Evolutionary conservation across 1,284 basidiomycete species (phyloP).

Genomic region (Trametes pubescens): DNA sequence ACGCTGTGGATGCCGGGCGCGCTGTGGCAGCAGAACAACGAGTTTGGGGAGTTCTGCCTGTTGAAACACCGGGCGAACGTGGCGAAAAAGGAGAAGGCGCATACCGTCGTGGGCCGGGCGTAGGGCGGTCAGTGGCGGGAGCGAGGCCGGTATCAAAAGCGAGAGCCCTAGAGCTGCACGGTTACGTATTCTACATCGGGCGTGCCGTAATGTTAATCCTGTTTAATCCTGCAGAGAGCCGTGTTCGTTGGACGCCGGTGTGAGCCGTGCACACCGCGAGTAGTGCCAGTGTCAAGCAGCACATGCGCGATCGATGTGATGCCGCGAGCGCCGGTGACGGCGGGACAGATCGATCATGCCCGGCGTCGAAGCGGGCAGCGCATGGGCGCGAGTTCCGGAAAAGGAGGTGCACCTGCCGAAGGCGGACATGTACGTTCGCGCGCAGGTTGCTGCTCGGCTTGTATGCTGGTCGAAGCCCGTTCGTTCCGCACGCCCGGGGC

Average conservation of each 20-base stretch:
- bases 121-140: constrained; percentile 22
- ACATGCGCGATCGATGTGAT: constrained; percentile 21
- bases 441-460: constrained; percentile 9
- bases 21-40: constrained; percentile 69
- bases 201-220: constrained; percentile 18
- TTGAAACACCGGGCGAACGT: constrained; percentile 61
- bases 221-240: constrained; percentile 14
- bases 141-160: constrained; percentile 3
- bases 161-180: constrained; percentile 6
- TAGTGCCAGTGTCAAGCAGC: neutral
- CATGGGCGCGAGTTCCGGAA: neutral
- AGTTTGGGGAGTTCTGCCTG: constrained; percentile 77
- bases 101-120: constrained; percentile 34
- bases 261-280: neutral
- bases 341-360: constrained; percentile 8
- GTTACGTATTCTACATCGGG: constrained; percentile 14
- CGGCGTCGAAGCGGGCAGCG: constrained; percentile 6
- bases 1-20: constrained; percentile 81
- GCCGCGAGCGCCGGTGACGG: constrained; percentile 7
- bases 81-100: constrained; percentile 48
- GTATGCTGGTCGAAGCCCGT: constrained; percentile 1
- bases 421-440: constrained; percentile 10
- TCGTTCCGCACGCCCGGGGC: constrained; percentile 19
- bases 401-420: constrained; percentile 11
- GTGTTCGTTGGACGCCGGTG: neutral